Base-by-base conservation (phyloP, 73 alveolate genomes). In the Halteria grandinella region DNA sequence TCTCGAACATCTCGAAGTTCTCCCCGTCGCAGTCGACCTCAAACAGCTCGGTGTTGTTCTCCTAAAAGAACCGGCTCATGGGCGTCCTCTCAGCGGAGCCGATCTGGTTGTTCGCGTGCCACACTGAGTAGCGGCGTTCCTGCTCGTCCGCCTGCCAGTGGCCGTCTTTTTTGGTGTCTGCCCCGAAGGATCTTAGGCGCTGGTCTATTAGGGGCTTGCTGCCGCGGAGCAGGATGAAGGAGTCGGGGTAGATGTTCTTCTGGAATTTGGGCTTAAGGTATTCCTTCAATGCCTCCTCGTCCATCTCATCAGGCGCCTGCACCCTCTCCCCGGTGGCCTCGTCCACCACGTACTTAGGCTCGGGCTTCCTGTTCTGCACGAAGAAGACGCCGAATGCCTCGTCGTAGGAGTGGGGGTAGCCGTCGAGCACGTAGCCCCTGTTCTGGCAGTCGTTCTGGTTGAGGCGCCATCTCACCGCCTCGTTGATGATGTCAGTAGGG, bases 401-500 rank as follows among this genome's bases (percentile, higher is more conserved):
- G 31, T 64, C 77, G 53, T 91, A 66, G 69, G 85, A 76, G 83
- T 85, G 83, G 0, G 99, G 99, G 58, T 89, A 92, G 27, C 96
- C 95, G 45, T 89, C 95, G 27, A 95, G 75, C 41, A 95, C 92
- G 79, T 85, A 95, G 15, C 99, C 99, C 51, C 99, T 85, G 59
- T 92, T 94, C 62, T 86, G 77, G 43, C 99, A 95, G 48, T 92
- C 91, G 45, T 82, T 82, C 54, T 70, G 57, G 24, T 74, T 41
- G 36, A 93, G 89, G 89, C 92, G 79, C 89, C 88, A 78, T 60
- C 92, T 51, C 43, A 91, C 79, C 20, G 90, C 80, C 58, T 94
- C 95, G 1, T 75, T 59, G 21, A 94, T 85, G 15, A 88, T 71
- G 64, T 89, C 96, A 59, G 91, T 93, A 1, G 95, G 92, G 74